Percentiles rank a stretch among this genome's conserved stretches.
phyloP scores from a whole-genome alignment of 129 eudicot species.

The Escallonia herrerae region DNA sequence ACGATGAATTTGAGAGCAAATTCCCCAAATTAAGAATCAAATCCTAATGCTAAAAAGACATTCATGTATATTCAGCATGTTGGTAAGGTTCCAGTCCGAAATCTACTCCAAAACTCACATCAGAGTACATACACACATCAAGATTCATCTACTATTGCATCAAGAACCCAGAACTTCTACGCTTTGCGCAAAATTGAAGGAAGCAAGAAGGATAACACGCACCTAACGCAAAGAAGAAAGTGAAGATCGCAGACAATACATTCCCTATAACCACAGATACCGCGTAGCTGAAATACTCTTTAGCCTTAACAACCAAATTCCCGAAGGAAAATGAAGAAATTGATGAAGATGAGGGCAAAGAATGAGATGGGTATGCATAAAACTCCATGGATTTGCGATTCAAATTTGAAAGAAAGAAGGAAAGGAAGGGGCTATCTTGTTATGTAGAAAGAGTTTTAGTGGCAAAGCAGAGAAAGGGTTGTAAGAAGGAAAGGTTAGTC shows the following conservation, averaged over 20 bases:
- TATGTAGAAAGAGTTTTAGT: background rate
- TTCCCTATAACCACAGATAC: conserved; percentile 66
- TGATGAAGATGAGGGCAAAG: conserved; percentile 38
- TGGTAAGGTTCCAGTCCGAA: no score
- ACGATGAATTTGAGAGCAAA: no score
- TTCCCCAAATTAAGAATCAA: no score
- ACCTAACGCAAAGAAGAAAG: conserved; percentile 96
- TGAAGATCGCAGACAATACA: conserved; percentile 82
- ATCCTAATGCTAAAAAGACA: no score
- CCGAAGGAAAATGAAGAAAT: conserved; percentile 35
- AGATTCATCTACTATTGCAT: background rate
- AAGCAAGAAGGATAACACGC: conserved; percentile 5
- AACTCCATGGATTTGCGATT: conserved; percentile 49
- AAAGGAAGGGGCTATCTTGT: background rate
- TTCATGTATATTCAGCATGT: no score
- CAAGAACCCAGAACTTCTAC: background rate
- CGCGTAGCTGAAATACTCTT: conserved; percentile 50
- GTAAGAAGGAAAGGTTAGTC: conserved; percentile 19
- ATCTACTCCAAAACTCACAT: background rate
- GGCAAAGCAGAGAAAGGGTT: background rate
- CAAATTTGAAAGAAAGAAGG: background rate
- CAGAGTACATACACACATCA: background rate
- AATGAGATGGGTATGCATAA: conserved; percentile 62
- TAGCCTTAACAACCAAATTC: conserved; percentile 38
- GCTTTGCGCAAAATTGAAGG: background rate